Evolutionary conservation across 2,329 filamentous ascomycete genomes (phyloP), one percentile per base, ranked within the genome.

Genomic region (Microcyclospora pomicola): DNA sequence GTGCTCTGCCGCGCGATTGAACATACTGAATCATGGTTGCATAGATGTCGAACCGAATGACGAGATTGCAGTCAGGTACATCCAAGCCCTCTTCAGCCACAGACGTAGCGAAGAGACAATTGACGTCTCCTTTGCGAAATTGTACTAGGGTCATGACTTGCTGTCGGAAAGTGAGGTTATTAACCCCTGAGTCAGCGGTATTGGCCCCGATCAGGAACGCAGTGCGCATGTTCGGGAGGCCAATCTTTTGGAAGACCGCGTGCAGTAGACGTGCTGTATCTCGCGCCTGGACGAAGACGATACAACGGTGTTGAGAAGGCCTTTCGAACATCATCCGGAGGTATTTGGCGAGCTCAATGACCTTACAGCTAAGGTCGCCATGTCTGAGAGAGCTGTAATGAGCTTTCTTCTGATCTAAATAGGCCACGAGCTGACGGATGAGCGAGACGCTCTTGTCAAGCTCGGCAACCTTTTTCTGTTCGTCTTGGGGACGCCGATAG

Each of bases 21-120:
- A 96, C 78, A 54, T 95, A 96, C 53, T 93, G 83, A 37, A 96
- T 96, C 59, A 94, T 77, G 0, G 88, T 95, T 9, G 72, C 69
- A 59, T 86, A 94, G 2, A 93, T 71, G 54, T 96, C 85, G 51
- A 95, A 98, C 2, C 87, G 66, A 16, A 79, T 60, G 9, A 79
- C 69, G n/a, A 79, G 56, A 45, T 79, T 79, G 59, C 75, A 80
- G 42, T 76, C 72, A 4, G 74, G 74, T 15, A 79, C 75, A 51
- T 80, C 75, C 6, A 80, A 66, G 1, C 75, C 75, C 59, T 80
- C 75, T 52, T 80, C 75, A 3, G 73, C 75, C 2, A 79, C 72
- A 10, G 73, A 75, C 6, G 75, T 80, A 29, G 74, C 69, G 49
- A 80, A 78, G 13, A 77, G 56, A 42, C 73, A 74, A 43, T 77